Evolutionary conservation across 2,329 filamentous ascomycete species (phyloP), one percentile per base, ranked within the genome.

Genomic region (Endothia cerciana): DNA sequence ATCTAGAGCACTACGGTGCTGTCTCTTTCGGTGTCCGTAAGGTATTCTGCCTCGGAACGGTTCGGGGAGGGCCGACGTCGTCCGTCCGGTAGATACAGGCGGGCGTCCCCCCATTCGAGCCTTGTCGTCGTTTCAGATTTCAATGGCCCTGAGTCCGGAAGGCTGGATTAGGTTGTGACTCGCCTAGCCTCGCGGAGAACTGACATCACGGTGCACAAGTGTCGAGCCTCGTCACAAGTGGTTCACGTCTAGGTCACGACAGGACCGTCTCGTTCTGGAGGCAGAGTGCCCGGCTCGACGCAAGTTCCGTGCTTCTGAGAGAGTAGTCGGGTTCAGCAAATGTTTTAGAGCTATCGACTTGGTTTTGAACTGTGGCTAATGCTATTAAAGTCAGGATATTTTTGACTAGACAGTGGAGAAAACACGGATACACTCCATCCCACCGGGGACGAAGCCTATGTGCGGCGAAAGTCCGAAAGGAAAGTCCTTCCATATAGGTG

Each of bases 171-270:
- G 41, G n/a, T 22, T 36, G 17, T 28, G 41, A 5, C 22, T 30
- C n/a, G 10, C 19, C 33, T 41, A 13, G 60, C 41, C 43, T 53
- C 63, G 60, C 64, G 63, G 53, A 38, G 19, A 59, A 30, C 60
- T 65, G 43, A 63, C 60, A 65, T 49, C 60, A 63, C 47, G 60
- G 53, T 49, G n/a, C 33, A 47, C 60, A 56, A 36, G 60, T 53
- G 53, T 40, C n/a, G 51, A 60, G 57, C 36, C 33, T 63, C 55
- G 53, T 55, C 28, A 19, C 6, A 3, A 55, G 25, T 11, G 13
- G 28, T 15, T 7, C 30, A 2, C 19, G 30, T 55, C 51, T 55
- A 4, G 30, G 30, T 22, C 51, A 36, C 30, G 15, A 28, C 30
- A 36, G 47, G 7, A 6, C 22, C 25, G 45, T 25, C n/a, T 49